Evolutionary conservation across 176 grass and related monocot genomes (phyloP).

Genomic region (Rhynchospora breviuscula): DNA sequence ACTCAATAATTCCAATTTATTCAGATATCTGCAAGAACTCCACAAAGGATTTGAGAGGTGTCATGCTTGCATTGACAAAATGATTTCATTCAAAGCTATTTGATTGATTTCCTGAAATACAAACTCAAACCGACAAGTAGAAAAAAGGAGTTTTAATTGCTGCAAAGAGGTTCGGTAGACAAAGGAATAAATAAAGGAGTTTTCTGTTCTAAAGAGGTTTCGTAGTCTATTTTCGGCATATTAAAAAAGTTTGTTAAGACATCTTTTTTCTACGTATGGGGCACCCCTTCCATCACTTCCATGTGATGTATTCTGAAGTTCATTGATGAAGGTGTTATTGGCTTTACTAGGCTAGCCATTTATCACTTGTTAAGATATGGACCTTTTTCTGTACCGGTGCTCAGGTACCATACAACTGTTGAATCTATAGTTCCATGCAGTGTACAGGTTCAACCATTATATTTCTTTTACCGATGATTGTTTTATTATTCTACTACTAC

Average conservation of each 20-base stretch:
- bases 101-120: neutral
- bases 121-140: neutral
- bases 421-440: neutral
- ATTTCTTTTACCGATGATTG: neutral
- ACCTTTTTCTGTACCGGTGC: neutral
- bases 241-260: neutral
- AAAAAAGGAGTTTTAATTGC: neutral
- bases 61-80: neutral
- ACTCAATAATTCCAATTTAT: neutral
- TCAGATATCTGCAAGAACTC: neutral
- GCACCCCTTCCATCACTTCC: neutral
- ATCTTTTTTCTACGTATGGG: neutral
- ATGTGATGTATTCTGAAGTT: slow-evolving; percentile 12
- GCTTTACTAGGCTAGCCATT: neutral
- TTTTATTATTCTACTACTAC: neutral
- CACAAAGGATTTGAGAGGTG: neutral
- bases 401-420: neutral
- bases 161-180: neutral
- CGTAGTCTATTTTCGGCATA: neutral
- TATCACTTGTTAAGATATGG: neutral
- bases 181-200: neutral
- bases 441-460: neutral
- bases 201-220: neutral
- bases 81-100: neutral
- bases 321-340: neutral